Evolutionary conservation across 495 filamentous ascomycete species (phyloP), one percentile per base, ranked within the genome.

Genomic region (Staphylotrichum longicolle): DNA sequence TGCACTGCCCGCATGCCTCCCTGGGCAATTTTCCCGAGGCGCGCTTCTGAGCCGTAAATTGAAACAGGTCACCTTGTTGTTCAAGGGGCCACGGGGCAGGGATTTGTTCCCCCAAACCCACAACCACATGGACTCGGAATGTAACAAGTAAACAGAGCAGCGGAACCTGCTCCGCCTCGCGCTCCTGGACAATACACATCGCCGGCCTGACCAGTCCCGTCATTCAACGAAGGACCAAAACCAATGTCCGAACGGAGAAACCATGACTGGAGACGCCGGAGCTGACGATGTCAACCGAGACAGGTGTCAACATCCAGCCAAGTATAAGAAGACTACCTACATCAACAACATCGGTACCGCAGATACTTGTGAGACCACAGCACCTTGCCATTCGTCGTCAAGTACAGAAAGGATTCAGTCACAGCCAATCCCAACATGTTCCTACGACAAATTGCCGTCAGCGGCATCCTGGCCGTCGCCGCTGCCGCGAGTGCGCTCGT

Each of bases 361-460:
- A 39, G 1, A 39, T 39, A 0, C 1, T 10, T 7, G 37, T 7
- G 37, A 6, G 6, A 39, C 37, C 37, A 39, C 37, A 39, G 20
- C 20, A 27, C 20, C 20, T 0, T 1, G 20, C 1, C 20, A 27
- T 1, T 1, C 20, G 20, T 27, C 20, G 20, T 27, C 20, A 27
- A 27, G 20, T 27, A 27, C 20, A 27, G 20, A 27, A 27, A 27
- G 1, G 20, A 27, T 27, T 27, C 20, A 27, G 20, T 1, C 51
- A 27, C 52, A 48, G 12, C 30, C 34, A 57, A 48, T 30, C 55
- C 0, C 55, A 49, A 35, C 33, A 57, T 57, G 55, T n/a, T n/a
- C 45, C 55, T 57, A 1, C 44, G 55, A 57, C 55, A 57, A 49
- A 27, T 57, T 3, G 55, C 55, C 45, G 14, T 57, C 55, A 8